These are phyloP conservation scores for Asterionellopsis glacialis DNA, from an alignment of 108 stramenopile genomes.

Conservation along the genomic window DNA sequence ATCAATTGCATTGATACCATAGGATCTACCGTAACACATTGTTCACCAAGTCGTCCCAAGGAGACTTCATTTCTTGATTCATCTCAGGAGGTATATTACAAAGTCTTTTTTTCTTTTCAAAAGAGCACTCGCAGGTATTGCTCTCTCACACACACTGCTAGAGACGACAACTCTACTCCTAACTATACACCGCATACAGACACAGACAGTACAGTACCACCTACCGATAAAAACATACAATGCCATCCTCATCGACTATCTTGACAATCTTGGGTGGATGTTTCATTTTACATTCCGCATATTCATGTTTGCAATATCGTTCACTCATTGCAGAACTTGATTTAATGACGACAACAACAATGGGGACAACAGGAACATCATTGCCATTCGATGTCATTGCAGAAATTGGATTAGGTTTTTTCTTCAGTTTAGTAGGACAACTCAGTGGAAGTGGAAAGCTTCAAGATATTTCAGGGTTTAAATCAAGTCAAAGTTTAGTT, in stretches of 20 bases:
- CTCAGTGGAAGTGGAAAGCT: slow-evolving; percentile 22
- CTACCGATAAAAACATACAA: no score
- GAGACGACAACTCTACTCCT: no score
- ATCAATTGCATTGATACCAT: no score
- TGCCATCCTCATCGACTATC: slow-evolving; percentile 1
- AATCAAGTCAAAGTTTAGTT: slow-evolving; percentile 12
- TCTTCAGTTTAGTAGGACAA: slow-evolving; percentile 26
- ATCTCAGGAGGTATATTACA: no score
- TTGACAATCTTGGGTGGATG: slow-evolving; percentile 20
- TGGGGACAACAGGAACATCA: neutral
- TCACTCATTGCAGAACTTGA: slow-evolving; percentile 31
- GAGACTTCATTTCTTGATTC: no score
- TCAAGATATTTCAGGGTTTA: slow-evolving; percentile 11
- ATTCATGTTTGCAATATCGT: slow-evolving; percentile 45
- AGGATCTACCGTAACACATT: no score
- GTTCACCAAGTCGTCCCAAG: no score
- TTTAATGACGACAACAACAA: slow-evolving; percentile 8
- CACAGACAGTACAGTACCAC: no score
- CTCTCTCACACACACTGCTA: no score
- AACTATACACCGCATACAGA: no score
- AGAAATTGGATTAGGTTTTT: slow-evolving; percentile 23
- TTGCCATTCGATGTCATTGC: slow-evolving; percentile 36
- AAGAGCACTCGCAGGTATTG: no score
- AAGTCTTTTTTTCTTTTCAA: no score
- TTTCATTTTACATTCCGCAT: slow-evolving; percentile 44